These are phyloP conservation scores for Vishniacozyma victoriae DNA, from an alignment of 768 basidiomycete species.

Conservation along the genomic window DNA sequence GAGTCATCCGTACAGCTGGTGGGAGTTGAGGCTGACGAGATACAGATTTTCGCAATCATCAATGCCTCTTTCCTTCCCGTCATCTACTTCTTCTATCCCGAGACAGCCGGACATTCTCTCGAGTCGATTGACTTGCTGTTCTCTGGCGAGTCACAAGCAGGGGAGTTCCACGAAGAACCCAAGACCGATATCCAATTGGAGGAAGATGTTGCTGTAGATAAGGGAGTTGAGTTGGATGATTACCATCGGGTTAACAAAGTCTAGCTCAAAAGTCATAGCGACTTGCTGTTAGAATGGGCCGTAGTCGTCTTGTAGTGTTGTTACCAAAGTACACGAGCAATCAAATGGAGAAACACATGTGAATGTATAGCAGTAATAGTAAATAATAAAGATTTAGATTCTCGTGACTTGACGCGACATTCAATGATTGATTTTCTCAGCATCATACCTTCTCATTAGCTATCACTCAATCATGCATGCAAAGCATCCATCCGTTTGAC, in stretches of 20 bases:
- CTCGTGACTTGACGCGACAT: too few species aligned
- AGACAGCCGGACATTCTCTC: constrained; percentile 28
- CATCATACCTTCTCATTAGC: too few species aligned
- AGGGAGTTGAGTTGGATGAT: background rate
- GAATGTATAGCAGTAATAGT: too few species aligned
- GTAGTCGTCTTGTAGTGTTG: too few species aligned
- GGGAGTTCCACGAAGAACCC: background rate
- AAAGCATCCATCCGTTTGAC: too few species aligned
- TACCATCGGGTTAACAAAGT: background rate
- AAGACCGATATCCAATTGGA: background rate
- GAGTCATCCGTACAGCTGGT: background rate
- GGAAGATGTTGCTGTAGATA: background rate
- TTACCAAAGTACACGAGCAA: too few species aligned
- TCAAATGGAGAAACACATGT: too few species aligned
- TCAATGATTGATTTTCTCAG: too few species aligned
- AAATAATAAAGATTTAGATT: too few species aligned
- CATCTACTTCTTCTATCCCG: constrained; percentile 29
- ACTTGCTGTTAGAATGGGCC: too few species aligned
- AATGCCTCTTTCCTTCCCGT: constrained; percentile 21
- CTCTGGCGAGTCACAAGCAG: background rate
- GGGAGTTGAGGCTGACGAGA: background rate
- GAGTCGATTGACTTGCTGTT: constrained; percentile 20
- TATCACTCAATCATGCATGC: too few species aligned
- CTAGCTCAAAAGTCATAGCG: too few species aligned
- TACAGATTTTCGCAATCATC: constrained; percentile 20